Base-by-base conservation (phyloP, 306 rosid genomes). In the Vigna radiata region DNA sequence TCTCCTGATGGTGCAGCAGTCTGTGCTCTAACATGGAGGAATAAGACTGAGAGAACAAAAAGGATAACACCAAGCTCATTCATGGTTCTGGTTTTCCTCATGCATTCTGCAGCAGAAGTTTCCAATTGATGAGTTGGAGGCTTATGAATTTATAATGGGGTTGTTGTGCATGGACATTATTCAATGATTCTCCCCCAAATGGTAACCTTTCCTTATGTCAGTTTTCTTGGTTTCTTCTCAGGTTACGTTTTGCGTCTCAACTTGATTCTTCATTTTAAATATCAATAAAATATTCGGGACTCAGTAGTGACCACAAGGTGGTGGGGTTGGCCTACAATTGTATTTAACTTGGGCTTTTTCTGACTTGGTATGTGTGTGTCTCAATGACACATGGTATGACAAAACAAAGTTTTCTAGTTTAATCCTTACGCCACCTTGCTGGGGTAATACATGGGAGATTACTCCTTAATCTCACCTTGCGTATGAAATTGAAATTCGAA, bases 1-100 rank as follows among this genome's bases (percentile, higher is more conserved):
- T 88, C 79, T 9, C 60, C 46, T 29, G 78, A 6, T 53, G 79
- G 8, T 17, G 47, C 2, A 47, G 1, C 25, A 13, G 39, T 11
- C 75, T 83, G 94, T 85, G 92, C 92, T 86, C 81, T 83, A 69
- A 80, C 90, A 78, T 69, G 68, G 74, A 83, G 68, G 69, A 83
- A 62, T 27, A 83, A 63, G 50, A 37, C 70, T 78, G 36, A 59
- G 62, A 89, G 87, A 78, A 72, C 33, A 29, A 84, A 77, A 70
- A 81, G 13, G 64, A 66, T 65, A 33, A 82, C 19, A 69, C 61
- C 56, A 11, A 59, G 46, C 41, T 54, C 84, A 46, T 68, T 82
- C 96, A 79, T 90, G 83, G 81, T 64, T 63, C 23, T 31, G 44
- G 68, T 37, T 85, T 81, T 81, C 76, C 23, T 18, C 63, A 65